Evolutionary conservation across 805 yeast genomes (phyloP), one percentile per base, ranked within the genome.

Genomic region (Metschnikowia sp.): DNA sequence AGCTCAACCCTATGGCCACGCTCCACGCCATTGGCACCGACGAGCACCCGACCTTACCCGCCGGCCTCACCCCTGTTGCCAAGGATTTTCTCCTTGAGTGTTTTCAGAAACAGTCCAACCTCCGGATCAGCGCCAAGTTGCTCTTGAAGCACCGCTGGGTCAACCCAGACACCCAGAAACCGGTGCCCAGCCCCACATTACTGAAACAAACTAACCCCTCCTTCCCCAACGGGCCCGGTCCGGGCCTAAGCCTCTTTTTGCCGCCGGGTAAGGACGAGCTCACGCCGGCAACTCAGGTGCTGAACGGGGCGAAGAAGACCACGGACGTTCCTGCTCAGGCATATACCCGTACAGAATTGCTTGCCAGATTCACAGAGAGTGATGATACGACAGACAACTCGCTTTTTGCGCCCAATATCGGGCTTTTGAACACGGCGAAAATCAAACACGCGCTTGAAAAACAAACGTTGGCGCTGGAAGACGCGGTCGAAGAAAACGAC

Each of bases 21-120:
- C 70, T 88, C 48, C 95, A 86, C 68, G 90, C 94, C 0, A 85
- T 88, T 43, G 96, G 88, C 0, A 79, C 84, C 6, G 88, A 86
- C 43, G 85, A 81, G 13, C 75, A 76, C 46, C 89, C 92, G 2
- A 83, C 84, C 0, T 65, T 87, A 18, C 96, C 96, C 0, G 71
- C 72, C 8, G 65, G 70, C 3, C 60, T 78, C 4, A 64, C 81
- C 0, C 57, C 70, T 0, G 32, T 65, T 50, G 74, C 74, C 8
- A 70, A 72, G 35, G 88, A 85, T 53, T 83, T 88, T 52, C 64
- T 86, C 10, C 55, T 74, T 42, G 80, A 78, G 51, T 88, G 96
- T 59, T 84, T 88, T 55, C 84, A 83, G 54, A 83, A 82, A 57
- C 83, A 84, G 53, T 88, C 92, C 1, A 69, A 68, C 22, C 62